Conservation (phyloP, 371 early-diverging fungal species). For the Syncephalastrum monosporum region DNA sequence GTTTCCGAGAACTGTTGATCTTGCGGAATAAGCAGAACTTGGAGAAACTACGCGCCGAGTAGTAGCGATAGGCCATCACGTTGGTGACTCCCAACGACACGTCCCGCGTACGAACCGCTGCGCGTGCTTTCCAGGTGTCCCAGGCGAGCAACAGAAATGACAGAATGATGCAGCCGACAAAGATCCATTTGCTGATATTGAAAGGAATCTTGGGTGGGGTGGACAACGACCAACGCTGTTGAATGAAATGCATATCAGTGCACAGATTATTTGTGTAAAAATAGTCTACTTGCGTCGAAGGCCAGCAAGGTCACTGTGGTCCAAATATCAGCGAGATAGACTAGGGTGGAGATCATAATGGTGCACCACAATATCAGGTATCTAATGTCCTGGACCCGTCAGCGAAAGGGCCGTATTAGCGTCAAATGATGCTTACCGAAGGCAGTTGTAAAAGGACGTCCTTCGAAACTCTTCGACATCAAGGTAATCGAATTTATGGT, state of each 20-base stretch:
- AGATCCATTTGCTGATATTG: conserved; percentile 61
- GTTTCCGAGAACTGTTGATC: conserved; percentile 65
- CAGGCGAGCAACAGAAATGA: conserved; percentile 69
- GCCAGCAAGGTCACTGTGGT: conserved; percentile 60
- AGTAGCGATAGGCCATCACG: conserved; percentile 69
- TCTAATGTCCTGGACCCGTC: conserved; percentile 1
- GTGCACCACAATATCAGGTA: conserved; percentile 66
- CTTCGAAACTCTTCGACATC: conserved; percentile 78
- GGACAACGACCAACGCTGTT: conserved; percentile 34
- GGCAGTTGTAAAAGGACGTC: conserved; percentile 19
- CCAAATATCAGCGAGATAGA: conserved; percentile 73
- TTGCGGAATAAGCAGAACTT: conserved; percentile 82
- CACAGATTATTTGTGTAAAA: not conserved
- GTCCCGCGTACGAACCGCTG: conserved; percentile 67
- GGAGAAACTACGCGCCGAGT: conserved; percentile 57
- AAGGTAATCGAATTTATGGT: conserved; percentile 89
- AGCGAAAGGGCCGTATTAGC: not conserved
- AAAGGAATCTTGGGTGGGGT: conserved; percentile 39
- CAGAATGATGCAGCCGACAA: conserved; percentile 65
- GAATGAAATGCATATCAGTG: not conserved
- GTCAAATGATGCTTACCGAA: conserved; percentile 27
- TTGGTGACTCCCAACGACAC: conserved; percentile 81
- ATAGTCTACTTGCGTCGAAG: conserved; percentile 27
- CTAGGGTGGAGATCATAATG: conserved; percentile 71
- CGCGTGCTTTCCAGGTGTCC: conserved; percentile 71